These are phyloP conservation scores for Thraustochytrium sp. DNA, from an alignment of 352 stramenopile species.

Conservation along the genomic window DNA sequence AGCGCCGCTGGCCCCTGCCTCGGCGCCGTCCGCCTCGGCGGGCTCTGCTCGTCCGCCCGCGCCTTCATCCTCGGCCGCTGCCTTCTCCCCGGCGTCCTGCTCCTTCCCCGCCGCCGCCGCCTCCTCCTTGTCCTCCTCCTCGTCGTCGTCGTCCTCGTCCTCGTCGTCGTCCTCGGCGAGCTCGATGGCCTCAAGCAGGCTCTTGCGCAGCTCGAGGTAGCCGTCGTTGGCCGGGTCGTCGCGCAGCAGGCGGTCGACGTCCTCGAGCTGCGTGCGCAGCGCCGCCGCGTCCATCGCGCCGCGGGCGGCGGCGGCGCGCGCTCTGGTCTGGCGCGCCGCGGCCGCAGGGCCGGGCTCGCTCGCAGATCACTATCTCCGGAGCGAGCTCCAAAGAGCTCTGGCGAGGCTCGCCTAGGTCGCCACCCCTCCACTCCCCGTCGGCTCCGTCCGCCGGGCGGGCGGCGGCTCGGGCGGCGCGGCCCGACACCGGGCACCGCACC, in stretches of 20 bases:
- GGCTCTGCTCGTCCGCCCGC: not conserved
- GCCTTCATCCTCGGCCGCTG: not conserved
- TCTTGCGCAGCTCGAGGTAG: not conserved
- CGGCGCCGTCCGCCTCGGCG: not conserved
- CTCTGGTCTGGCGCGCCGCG: too few relatives aligned
- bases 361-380: too few relatives aligned
- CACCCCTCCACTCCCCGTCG: too few relatives aligned
- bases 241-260: not conserved
- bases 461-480: too few relatives aligned
- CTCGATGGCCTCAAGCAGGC: not conserved
- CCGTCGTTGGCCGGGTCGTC: not conserved
- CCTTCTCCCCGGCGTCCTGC: not conserved
- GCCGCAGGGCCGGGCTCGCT: too few relatives aligned
- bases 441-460: too few relatives aligned
- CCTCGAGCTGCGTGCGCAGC: not conserved
- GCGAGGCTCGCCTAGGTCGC: too few relatives aligned
- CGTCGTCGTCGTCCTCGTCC: slow-evolving; percentile 6
- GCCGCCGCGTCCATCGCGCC: not conserved
- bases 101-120: not conserved
- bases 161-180: not conserved
- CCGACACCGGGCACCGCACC: too few relatives aligned
- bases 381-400: too few relatives aligned
- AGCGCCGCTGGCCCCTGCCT: not conserved
- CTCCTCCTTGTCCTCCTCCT: slow-evolving; percentile 9
- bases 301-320: too few relatives aligned